Percentiles rank a stretch among this genome's conserved stretches.
These are phyloP conservation scores for Pascua sp. DNA, from an alignment of 1,284 basidiomycete species.

Conservation along the genomic window DNA sequence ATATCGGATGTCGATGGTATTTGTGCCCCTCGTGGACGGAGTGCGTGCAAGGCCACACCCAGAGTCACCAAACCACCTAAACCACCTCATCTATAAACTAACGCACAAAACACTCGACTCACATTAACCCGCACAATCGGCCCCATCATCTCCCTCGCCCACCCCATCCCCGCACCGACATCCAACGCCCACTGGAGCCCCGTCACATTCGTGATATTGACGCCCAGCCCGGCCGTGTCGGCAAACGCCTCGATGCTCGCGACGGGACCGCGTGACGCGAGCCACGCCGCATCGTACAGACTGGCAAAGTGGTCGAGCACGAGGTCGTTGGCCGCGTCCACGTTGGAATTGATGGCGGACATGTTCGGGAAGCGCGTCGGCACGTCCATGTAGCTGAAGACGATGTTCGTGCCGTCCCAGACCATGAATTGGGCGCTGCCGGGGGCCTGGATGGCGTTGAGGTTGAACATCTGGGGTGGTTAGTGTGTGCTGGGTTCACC, in stretches of 20 bases:
- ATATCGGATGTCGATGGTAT: not conserved
- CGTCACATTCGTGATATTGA: slow-evolving; percentile 55
- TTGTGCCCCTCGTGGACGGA: too few relatives aligned
- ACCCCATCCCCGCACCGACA: slow-evolving; percentile 59
- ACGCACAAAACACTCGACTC: too few relatives aligned
- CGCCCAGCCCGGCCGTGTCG: slow-evolving; percentile 32
- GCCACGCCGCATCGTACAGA: slow-evolving; percentile 38
- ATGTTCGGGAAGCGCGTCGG: too few relatives aligned
- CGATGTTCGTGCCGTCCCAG: slow-evolving; percentile 67
- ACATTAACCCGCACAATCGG: slow-evolving; percentile 83
- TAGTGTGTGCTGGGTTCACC: not conserved
- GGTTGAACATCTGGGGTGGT: slow-evolving; percentile 61
- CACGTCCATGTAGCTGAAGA: slow-evolving; percentile 48
- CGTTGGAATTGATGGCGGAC: too few relatives aligned
- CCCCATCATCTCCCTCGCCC: slow-evolving; percentile 74
- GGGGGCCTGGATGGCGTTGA: slow-evolving; percentile 49
- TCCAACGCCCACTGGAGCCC: slow-evolving; percentile 61
- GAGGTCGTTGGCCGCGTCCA: too few relatives aligned
- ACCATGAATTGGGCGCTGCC: slow-evolving; percentile 21
- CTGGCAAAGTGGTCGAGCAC: slow-evolving; percentile 31
- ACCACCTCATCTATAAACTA: too few relatives aligned
- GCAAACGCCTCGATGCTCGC: slow-evolving; percentile 35
- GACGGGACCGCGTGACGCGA: slow-evolving; percentile 29
- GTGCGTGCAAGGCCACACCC: too few relatives aligned
- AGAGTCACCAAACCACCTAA: too few relatives aligned